phyloP scores from a whole-genome alignment of 805 yeast species.

The Alloascoidea africana region DNA sequence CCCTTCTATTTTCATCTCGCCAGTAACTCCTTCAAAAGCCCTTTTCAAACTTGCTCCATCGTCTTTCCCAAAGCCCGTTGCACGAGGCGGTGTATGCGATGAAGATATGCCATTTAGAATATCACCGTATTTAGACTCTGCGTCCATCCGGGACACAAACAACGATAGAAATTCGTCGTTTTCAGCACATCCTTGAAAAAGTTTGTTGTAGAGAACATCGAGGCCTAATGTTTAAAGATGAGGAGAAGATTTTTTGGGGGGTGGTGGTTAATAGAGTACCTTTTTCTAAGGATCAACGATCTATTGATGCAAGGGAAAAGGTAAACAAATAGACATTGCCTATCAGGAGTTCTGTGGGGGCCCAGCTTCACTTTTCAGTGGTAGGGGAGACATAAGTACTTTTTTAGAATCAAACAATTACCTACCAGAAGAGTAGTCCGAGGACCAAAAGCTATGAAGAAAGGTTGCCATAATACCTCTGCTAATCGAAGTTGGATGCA shows the following conservation, averaged over 20 bases:
- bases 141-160: constrained; percentile 56
- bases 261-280: too few relatives aligned
- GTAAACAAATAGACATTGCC: too few relatives aligned
- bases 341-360: too few relatives aligned
- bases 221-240: constrained; percentile 21
- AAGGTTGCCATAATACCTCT: too few relatives aligned
- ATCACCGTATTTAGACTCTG: constrained; percentile 51
- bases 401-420: too few relatives aligned
- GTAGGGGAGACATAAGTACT: too few relatives aligned
- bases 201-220: constrained; percentile 31
- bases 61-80: constrained; percentile 31
- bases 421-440: not conserved
- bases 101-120: constrained; percentile 27
- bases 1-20: constrained; percentile 44
- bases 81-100: constrained; percentile 19
- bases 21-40: constrained; percentile 41
- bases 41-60: constrained; percentile 53
- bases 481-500: too few relatives aligned
- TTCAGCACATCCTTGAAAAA: constrained; percentile 51
- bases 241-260: too few relatives aligned
- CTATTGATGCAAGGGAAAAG: too few relatives aligned
- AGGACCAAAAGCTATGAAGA: not conserved
- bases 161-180: constrained; percentile 52
- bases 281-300: too few relatives aligned
- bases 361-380: too few relatives aligned